These are phyloP conservation scores for Aquilaria malaccensis DNA, from an alignment of 345 rosid genomes.

Conservation along the genomic window DNA sequence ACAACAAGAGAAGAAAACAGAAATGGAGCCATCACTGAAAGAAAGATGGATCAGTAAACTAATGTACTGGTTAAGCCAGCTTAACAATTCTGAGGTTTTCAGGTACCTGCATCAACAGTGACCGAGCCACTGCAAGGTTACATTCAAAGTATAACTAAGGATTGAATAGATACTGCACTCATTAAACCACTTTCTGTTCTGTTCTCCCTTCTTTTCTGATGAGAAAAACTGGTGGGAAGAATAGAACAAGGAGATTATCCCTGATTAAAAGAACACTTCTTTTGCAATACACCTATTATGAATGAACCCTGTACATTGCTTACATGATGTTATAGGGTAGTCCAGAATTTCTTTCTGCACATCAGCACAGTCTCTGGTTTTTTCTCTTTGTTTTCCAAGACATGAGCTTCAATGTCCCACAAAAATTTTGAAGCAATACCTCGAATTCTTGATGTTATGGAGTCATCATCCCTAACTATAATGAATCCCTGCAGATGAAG, in stretches of 20 bases:
- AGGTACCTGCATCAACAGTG: not conserved
- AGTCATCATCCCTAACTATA: slow-evolving; percentile 74
- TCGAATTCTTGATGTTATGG: slow-evolving; percentile 40
- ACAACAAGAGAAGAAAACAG: not conserved
- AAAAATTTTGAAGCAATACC: slow-evolving; percentile 64
- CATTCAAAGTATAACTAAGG: not conserved
- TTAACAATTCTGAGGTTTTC: not conserved
- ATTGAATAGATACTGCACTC: slow-evolving; percentile 8
- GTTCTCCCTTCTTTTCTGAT: not conserved
- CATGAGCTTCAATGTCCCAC: slow-evolving; percentile 73
- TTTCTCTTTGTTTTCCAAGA: slow-evolving; percentile 50
- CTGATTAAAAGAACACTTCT: not conserved
- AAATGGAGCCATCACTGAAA: no score
- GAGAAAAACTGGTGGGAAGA: not conserved
- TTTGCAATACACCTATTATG: not conserved
- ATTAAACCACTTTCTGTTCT: not conserved
- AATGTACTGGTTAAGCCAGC: not conserved
- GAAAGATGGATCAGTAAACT: not conserved
- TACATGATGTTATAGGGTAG: slow-evolving; percentile 27
- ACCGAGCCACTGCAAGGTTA: no score
- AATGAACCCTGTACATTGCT: not conserved
- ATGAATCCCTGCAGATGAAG: slow-evolving; percentile 55
- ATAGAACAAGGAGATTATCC: not conserved
- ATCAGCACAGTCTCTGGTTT: slow-evolving; percentile 54
- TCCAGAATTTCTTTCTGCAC: slow-evolving; percentile 88